Conservation (phyloP, 2,329 filamentous ascomycete species). For the Tolypocladium inflatum region DNA sequence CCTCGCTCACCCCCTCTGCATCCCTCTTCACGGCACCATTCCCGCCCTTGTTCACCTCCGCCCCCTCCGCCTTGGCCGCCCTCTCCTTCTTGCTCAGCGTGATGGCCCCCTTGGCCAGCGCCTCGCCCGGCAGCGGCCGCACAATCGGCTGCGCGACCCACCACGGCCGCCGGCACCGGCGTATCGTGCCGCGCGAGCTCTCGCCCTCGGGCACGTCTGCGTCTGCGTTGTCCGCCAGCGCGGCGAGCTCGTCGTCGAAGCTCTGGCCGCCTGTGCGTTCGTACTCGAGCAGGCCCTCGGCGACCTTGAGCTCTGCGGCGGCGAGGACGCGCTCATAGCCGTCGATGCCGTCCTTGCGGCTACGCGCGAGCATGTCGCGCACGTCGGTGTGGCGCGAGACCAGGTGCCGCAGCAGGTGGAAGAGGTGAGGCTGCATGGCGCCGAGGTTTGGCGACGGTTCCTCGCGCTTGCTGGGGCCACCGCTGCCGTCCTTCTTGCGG, state of each 20-base stretch:
- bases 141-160: conserved; percentile 88
- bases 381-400: conserved; percentile 74
- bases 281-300: conserved; percentile 62
- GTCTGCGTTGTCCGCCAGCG: conserved; percentile 5
- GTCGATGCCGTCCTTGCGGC: conserved; percentile 59
- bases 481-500: conserved; percentile 29
- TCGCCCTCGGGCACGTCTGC: conserved; percentile 33
- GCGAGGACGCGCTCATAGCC: conserved; percentile 68
- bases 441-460: conserved; percentile 53
- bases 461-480: conserved; percentile 21
- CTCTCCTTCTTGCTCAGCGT: conserved; percentile 60
- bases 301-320: conserved; percentile 67
- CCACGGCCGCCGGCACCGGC: conserved; percentile 70
- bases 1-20: not conserved
- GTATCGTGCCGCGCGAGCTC: conserved; percentile 58
- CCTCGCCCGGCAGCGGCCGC: conserved; percentile 78
- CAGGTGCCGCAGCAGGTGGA: conserved; percentile 79
- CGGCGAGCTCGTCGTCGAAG: conserved; percentile 28
- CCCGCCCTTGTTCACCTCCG: conserved; percentile 12
- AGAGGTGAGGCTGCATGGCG: conserved; percentile 84
- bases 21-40: not conserved
- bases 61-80: conserved; percentile 10
- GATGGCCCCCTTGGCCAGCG: conserved; percentile 71
- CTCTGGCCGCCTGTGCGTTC: conserved; percentile 40
- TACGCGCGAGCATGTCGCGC: conserved; percentile 70